phyloP scores from a whole-genome alignment of 108 stramenopile genomes.

The Nitzschia sp. region DNA sequence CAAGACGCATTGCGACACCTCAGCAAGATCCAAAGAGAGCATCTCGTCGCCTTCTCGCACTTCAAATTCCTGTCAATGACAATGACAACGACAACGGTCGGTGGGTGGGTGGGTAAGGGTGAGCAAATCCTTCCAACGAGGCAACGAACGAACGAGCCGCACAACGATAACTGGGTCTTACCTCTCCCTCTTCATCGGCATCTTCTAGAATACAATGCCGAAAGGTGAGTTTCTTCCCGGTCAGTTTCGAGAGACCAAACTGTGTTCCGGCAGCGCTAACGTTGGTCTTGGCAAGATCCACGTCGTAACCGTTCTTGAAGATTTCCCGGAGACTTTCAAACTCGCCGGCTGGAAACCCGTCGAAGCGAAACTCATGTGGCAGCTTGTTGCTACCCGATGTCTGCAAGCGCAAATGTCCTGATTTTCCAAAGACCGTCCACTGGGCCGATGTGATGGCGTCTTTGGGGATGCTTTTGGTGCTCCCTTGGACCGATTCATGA shows the following conservation, averaged over 20 bases:
- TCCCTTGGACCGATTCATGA: conserved; percentile 43
- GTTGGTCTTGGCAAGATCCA: conserved; percentile 57
- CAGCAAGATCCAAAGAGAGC: conserved; percentile 76
- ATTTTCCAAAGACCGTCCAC: conserved; percentile 84
- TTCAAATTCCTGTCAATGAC: conserved; percentile 75
- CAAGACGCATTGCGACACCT: conserved; percentile 87
- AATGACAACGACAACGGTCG: not conserved
- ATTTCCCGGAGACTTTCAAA: conserved; percentile 46
- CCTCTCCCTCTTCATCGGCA: conserved; percentile 84
- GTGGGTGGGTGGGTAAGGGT: too few species aligned
- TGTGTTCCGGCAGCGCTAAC: conserved; percentile 75
- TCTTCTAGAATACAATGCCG: conserved; percentile 80
- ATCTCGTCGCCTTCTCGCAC: conserved; percentile 84
- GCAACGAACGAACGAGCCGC: too few species aligned
- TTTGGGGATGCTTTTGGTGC: conserved; percentile 39
- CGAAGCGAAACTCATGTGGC: conserved; percentile 71
- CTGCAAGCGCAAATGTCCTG: conserved; percentile 73
- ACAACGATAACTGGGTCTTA: too few species aligned
- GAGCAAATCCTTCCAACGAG: too few species aligned
- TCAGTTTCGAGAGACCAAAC: conserved; percentile 74
- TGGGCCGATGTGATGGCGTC: conserved; percentile 55
- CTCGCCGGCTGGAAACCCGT: conserved; percentile 75
- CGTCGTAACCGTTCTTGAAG: conserved; percentile 49
- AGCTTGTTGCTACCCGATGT: conserved; percentile 37
- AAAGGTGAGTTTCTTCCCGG: conserved; percentile 72